Percentiles rank a stretch among this genome's conserved stretches.
Conservation (phyloP, 2,329 filamentous ascomycete species). For the Beauveria sp. region DNA sequence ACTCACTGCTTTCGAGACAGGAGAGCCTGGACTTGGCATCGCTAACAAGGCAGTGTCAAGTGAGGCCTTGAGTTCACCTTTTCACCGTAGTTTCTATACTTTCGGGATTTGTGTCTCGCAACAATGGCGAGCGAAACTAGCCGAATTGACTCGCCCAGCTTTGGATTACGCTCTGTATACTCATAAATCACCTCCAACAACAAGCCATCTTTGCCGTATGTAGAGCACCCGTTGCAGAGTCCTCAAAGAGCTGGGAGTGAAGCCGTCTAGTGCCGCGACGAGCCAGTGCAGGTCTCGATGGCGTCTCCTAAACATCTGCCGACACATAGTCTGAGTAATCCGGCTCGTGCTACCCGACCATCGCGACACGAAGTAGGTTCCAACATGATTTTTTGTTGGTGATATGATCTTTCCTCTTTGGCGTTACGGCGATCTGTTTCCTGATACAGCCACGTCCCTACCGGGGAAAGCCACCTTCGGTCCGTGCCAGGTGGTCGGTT, state of each 20-base stretch:
- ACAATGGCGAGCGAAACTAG: too few species aligned
- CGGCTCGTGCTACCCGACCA: too few species aligned
- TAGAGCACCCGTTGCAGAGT: too few species aligned
- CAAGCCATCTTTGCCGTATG: too few species aligned
- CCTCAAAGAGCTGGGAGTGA: too few species aligned
- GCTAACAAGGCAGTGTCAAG: background rate
- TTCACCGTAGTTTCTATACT: background rate
- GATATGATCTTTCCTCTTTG: background rate
- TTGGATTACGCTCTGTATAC: too few species aligned
- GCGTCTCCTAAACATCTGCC: too few species aligned
- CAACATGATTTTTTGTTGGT: background rate
- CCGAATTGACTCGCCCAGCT: too few species aligned
- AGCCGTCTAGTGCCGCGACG: too few species aligned
- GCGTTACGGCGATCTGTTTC: background rate
- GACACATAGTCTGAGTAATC: too few species aligned
- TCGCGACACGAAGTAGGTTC: background rate
- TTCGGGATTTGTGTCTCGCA: background rate
- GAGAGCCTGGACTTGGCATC: background rate
- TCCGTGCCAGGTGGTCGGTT: background rate
- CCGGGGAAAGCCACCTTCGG: background rate
- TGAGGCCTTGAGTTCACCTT: background rate
- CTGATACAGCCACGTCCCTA: background rate
- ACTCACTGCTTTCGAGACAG: background rate
- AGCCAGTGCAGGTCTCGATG: too few species aligned
- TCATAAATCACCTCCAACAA: too few species aligned